Conservation (phyloP, 225 moss, liverwort and hornwort species). For the Antitrichia curtipendula region DNA sequence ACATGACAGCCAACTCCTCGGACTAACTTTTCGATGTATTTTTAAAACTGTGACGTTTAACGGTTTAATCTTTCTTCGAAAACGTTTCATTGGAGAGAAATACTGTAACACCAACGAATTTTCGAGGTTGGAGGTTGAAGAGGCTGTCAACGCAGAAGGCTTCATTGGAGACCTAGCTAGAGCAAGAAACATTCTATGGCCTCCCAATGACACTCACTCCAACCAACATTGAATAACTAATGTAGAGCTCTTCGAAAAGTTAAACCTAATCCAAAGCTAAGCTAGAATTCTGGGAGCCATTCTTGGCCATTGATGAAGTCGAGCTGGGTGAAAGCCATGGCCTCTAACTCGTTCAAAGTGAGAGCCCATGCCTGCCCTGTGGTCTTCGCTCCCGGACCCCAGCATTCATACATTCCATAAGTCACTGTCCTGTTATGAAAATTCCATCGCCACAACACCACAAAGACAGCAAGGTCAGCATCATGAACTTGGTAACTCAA, state of each 20-base stretch:
- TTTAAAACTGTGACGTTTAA: neutral
- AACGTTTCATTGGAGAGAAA: neutral
- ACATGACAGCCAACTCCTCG: neutral
- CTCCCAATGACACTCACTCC: neutral
- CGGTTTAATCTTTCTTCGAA: neutral
- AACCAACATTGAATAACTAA: neutral
- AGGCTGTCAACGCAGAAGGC: neutral
- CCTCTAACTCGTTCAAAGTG: slow-evolving; percentile 23
- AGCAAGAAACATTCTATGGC: neutral
- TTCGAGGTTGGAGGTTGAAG: neutral
- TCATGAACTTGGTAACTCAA: neutral
- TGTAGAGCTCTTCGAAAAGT: neutral
- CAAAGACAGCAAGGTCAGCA: neutral
- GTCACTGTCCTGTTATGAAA: slow-evolving; percentile 35
- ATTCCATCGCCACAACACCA: neutral
- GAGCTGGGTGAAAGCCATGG: slow-evolving; percentile 16
- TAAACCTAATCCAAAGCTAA: neutral
- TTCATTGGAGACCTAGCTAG: neutral
- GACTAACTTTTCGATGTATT: neutral
- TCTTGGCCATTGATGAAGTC: slow-evolving; percentile 45
- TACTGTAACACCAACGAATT: no score
- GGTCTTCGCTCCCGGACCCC: slow-evolving; percentile 35
- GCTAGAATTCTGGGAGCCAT: slow-evolving; percentile 29
- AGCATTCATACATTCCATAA: slow-evolving; percentile 41
- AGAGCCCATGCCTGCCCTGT: slow-evolving; percentile 21